Evolutionary conservation across 768 basidiomycete species (phyloP), one percentile per base, ranked within the genome.

Genomic region (Dacryopinax spathularia): DNA sequence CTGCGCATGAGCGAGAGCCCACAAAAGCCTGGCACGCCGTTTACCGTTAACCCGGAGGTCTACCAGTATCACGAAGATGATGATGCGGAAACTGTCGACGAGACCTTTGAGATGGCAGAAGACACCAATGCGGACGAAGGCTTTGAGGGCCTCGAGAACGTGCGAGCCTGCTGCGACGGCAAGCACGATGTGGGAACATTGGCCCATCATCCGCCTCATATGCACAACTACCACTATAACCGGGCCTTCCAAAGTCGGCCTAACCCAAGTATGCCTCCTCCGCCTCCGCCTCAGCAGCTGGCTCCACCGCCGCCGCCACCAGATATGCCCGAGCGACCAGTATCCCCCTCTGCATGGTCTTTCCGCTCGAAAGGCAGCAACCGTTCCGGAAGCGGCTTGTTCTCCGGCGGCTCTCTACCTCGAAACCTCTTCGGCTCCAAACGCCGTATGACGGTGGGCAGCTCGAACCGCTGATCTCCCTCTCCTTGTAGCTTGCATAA

Each of bases 111-210:
- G 75, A 76, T 92, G 33, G 86, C 93, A 68, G 88, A 83, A 20
- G 87, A 84, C 20, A 78, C 79, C 22, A 72, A 81, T 66, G 87
- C 84, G 13, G 89, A 90, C 67, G 85, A 85, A 33, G 90, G 84
- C 3, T 98, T 83, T 71, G 94, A 97, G 70, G 93, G 92, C 0
- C 73, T 98, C 62, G 94, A 97, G 77, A 97, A 98, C 69, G 93
- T 97, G 22, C 82, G 95, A 25, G 92, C 88, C 0, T 92, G 90
- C 72, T 92, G 89, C 69, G 89, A 91, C 72, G 90, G 89, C 20
- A 80, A 83, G 61, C 91, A 93, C 73, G 91, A 89, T 0, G 89
- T 93, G 18, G 89, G 89, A 0, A 81, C 80, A 65, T 62, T 71
- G 37, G 62, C 63, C 6, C 39, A 76, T 79, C 35, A 80, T 78